Percentiles rank a stretch among this genome's conserved stretches.
These are phyloP conservation scores for Magnaporthiopsis incrustans DNA, from an alignment of 2,329 filamentous ascomycete genomes.

Conservation along the genomic window DNA sequence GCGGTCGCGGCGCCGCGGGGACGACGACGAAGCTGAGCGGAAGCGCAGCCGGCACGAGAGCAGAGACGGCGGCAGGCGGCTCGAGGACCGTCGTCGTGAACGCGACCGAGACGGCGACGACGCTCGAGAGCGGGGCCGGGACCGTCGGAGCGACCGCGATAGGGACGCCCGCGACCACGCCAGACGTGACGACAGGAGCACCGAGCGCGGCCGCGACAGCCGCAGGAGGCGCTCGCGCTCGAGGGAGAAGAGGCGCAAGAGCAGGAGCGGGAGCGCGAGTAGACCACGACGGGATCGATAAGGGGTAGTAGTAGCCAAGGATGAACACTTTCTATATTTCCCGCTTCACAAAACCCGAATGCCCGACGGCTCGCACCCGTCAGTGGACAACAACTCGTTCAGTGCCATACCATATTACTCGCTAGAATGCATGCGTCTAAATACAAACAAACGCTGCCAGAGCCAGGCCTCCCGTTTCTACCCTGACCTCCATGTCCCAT, in stretches of 20 bases:
- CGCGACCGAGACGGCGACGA: constrained; percentile 21
- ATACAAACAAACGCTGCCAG: not conserved
- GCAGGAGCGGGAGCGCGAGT: not conserved
- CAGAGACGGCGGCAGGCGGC: constrained; percentile 14
- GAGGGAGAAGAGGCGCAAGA: not conserved
- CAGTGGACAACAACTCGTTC: not conserved
- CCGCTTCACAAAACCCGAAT: no score
- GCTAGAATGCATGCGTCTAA: not conserved
- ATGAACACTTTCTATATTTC: no score
- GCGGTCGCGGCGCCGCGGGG: no score
- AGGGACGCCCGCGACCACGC: constrained; percentile 12
- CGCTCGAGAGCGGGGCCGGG: constrained; percentile 12
- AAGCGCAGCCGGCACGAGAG: constrained; percentile 16
- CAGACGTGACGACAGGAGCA: constrained; percentile 15
- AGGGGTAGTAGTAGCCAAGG: not conserved
- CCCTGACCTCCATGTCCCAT: not conserved
- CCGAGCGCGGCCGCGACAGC: constrained; percentile 18
- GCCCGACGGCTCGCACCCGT: no score
- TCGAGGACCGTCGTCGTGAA: not conserved
- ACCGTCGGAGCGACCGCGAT: constrained; percentile 16
- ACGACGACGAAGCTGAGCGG: constrained; percentile 22
- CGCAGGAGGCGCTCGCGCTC: constrained; percentile 7
- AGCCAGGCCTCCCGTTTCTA: not conserved
- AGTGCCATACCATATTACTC: not conserved
- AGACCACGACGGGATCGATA: not conserved